These are phyloP conservation scores for Boletus mariae DNA, from an alignment of 1,284 basidiomycete species.

Conservation along the genomic window DNA sequence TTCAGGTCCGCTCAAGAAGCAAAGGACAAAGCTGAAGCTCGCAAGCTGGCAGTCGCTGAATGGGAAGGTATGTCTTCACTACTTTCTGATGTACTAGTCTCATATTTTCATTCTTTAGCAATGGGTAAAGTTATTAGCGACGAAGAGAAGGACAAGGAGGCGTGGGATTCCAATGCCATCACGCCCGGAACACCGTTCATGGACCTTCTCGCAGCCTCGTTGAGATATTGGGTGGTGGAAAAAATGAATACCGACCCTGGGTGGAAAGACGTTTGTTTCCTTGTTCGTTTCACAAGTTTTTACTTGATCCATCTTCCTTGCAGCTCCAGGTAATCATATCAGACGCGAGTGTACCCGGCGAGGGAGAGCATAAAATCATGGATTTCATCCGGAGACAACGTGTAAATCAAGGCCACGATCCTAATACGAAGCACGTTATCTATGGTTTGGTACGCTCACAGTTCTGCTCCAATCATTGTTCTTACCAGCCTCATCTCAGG, in stretches of 20 bases:
- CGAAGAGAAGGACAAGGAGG: constrained; percentile 78
- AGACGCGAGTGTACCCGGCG: constrained; percentile 94
- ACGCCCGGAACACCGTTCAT: constrained; percentile 99
- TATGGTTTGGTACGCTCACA: constrained; percentile 81
- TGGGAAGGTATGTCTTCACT: constrained; percentile 67
- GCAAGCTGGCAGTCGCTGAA: constrained; percentile 74
- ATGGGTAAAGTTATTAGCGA: constrained; percentile 91
- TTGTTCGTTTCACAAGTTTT: neutral
- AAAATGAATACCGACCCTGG: constrained; percentile 95
- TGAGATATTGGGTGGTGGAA: constrained; percentile 95
- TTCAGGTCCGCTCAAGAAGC: constrained; percentile 96
- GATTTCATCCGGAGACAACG: constrained; percentile 94
- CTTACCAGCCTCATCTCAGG: constrained; percentile 45
- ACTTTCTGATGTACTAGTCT: neutral
- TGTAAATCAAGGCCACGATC: constrained; percentile 82
- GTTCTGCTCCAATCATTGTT: constrained; percentile 1
- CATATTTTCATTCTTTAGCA: constrained; percentile 40
- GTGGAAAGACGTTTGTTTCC: constrained; percentile 79
- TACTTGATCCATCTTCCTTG: constrained; percentile 5
- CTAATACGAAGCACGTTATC: constrained; percentile 96
- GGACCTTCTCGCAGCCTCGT: constrained; percentile 82
- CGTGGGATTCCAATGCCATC: constrained; percentile 99
- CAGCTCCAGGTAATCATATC: constrained; percentile 96
- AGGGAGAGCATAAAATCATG: constrained; percentile 99
- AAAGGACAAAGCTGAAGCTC: constrained; percentile 87